Percentiles rank a stretch among this genome's conserved stretches.
Evolutionary conservation across 768 basidiomycete genomes (phyloP).

Genomic region (Trametes villosa): DNA sequence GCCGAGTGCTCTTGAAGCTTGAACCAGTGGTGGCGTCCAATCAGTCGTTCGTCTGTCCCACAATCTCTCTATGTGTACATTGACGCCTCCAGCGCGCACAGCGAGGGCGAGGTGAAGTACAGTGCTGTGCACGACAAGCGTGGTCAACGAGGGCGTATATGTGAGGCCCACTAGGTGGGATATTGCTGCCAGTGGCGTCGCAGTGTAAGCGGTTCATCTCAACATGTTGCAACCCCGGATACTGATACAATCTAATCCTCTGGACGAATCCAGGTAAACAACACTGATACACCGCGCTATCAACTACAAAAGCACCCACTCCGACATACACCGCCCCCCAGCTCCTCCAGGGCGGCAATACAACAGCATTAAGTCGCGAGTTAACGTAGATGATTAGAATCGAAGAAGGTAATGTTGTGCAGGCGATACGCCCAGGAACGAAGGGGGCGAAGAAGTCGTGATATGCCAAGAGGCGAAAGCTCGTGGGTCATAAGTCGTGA

Average conservation of each 20-base stretch:
- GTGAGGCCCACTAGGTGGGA: too few relatives aligned
- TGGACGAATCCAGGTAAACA: constrained; percentile 15
- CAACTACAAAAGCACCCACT: too few relatives aligned
- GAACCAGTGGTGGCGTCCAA: too few relatives aligned
- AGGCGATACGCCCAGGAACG: constrained; percentile 14
- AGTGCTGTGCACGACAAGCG: too few relatives aligned
- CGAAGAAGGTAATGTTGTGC: constrained; percentile 6
- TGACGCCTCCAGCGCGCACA: too few relatives aligned
- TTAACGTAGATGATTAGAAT: not conserved
- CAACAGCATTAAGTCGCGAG: not conserved
- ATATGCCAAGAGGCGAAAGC: not conserved
- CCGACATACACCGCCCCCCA: too few relatives aligned
- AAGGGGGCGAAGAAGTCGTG: constrained; percentile 7
- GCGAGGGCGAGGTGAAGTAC: too few relatives aligned
- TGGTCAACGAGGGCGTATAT: too few relatives aligned
- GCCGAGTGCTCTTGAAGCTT: too few relatives aligned
- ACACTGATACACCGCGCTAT: constrained; percentile 9
- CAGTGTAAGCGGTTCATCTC: not conserved
- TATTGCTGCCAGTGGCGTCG: too few relatives aligned
- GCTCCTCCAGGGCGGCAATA: not conserved
- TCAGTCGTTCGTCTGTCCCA: too few relatives aligned
- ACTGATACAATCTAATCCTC: not conserved
- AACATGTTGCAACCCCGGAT: not conserved
- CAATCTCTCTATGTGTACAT: too few relatives aligned
- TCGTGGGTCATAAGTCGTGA: not conserved